Base-by-base conservation (phyloP, 805 yeast species). In the Starmerella khaoyaiensis region DNA sequence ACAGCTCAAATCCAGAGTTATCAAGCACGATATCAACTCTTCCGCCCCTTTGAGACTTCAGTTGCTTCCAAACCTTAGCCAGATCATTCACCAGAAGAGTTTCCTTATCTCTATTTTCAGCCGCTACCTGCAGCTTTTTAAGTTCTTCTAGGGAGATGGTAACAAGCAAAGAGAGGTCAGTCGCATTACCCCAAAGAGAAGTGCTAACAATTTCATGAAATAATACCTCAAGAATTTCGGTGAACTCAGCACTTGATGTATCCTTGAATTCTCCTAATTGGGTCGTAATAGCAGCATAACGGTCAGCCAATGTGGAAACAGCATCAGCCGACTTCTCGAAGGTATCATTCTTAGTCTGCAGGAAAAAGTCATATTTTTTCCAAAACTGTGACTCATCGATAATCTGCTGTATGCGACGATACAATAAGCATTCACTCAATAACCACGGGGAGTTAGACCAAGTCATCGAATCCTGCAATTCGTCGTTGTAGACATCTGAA, bases 151-250 rank as follows among this genome's bases (percentile, higher is more conserved):
- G 56, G 15, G 63, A 48, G 25, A 58, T 53, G 6, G 84, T 74
- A n/a, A 87, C 83, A 45, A 90, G 65, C 37, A 93, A 63, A 0
- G 96, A 83, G 53, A 90, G 68, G 58, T 90, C 99, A 4, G 96
- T 82, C 15, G 97, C 96, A 58, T 90, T 90, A 20, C 99, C 99
- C 99, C 99, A 90, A 37, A 90, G 61, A 0, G 95, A 81, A 38
- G 87, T 72, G 54, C 84, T 94, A 29, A 80, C 60, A 45, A 86
- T 79, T 56, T 90, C 99, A 44, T 67, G 71, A 64, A 84, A 86
- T 31, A 83, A 61, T 10, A 77, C 49, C 42, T 65, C 57, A 44
- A 76, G 57, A 0, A 68, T 56, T 4, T 69, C 74, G 21, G 40
- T 29, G 14, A 25, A 29, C n/a, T 22, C 31, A 11, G 14, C 22